Percentiles rank a stretch among this genome's conserved stretches.
Conservation (phyloP, 225 moss, liverwort and hornwort genomes). For the Climacium dendroides region DNA sequence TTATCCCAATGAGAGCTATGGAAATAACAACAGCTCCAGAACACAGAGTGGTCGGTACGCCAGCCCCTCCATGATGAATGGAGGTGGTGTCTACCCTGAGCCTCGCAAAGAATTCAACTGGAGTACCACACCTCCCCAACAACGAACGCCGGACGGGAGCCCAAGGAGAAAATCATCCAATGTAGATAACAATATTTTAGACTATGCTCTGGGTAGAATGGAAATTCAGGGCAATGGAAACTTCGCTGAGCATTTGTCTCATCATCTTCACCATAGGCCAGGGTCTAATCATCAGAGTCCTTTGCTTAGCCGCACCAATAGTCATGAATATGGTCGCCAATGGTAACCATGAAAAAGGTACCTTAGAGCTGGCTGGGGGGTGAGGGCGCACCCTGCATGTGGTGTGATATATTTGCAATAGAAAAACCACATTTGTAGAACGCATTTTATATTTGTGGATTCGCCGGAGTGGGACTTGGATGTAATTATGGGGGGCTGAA, state of each 20-base stretch:
- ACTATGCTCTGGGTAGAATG: constrained; percentile 67
- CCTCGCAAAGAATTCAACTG: constrained; percentile 73
- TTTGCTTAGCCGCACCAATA: constrained; percentile 68
- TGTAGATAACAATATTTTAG: constrained; percentile 66
- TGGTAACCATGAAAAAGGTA: not conserved
- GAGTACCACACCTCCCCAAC: constrained; percentile 57
- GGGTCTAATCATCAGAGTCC: constrained; percentile 53
- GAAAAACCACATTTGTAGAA: constrained; percentile 34
- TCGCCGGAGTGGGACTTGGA: constrained; percentile 11
- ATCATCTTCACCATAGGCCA: constrained; percentile 45
- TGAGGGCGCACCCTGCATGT: not conserved
- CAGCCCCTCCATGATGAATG: constrained; percentile 43
- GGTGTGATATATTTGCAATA: constrained; percentile 17
- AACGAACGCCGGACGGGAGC: constrained; percentile 82
- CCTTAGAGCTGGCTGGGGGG: not conserved
- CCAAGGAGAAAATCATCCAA: constrained; percentile 42
- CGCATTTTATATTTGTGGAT: constrained; percentile 23
- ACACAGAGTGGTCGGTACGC: constrained; percentile 68
- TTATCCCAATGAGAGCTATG: constrained; percentile 37
- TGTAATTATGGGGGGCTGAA: constrained; percentile 17
- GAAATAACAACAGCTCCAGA: constrained; percentile 39
- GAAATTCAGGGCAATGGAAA: constrained; percentile 40
- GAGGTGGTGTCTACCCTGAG: constrained; percentile 41
- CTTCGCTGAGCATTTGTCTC: constrained; percentile 61
- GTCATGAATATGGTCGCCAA: constrained; percentile 69